phyloP scores from a whole-genome alignment of 305 asterid species.

The Ilex paraguariensis region DNA sequence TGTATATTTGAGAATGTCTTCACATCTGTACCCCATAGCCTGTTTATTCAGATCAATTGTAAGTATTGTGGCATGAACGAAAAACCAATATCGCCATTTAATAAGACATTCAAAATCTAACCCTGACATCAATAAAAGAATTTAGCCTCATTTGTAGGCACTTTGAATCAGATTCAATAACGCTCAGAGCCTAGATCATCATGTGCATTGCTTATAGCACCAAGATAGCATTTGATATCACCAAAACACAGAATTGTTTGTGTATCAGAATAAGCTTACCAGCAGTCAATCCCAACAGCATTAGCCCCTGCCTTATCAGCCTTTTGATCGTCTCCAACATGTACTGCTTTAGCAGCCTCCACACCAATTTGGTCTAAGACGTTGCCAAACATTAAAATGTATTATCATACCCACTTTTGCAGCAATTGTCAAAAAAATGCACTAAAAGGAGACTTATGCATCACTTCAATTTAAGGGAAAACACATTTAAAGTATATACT shows the following conservation, averaged over 20 bases:
- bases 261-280: constrained; percentile 31
- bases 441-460: not conserved
- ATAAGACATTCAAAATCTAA: not conserved
- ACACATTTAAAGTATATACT: too few relatives aligned
- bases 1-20: constrained; percentile 64
- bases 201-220: too few relatives aligned
- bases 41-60: constrained; percentile 21
- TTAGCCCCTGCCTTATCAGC: constrained; percentile 88
- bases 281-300: constrained; percentile 80
- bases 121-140: too few relatives aligned
- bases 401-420: too few relatives aligned
- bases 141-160: too few relatives aligned
- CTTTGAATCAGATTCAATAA: too few relatives aligned
- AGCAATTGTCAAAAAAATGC: too few relatives aligned
- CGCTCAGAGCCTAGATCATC: not conserved
- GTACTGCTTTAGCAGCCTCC: constrained; percentile 65
- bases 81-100: not conserved
- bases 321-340: constrained; percentile 77
- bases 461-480: not conserved
- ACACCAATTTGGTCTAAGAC: constrained; percentile 56
- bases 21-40: constrained; percentile 93
- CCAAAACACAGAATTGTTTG: not conserved
- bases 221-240: not conserved
- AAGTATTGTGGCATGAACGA: not conserved
- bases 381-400: constrained; percentile 3